Evolutionary conservation across 2,329 filamentous ascomycete species (phyloP).

Genomic region (Apiospora hydei): DNA sequence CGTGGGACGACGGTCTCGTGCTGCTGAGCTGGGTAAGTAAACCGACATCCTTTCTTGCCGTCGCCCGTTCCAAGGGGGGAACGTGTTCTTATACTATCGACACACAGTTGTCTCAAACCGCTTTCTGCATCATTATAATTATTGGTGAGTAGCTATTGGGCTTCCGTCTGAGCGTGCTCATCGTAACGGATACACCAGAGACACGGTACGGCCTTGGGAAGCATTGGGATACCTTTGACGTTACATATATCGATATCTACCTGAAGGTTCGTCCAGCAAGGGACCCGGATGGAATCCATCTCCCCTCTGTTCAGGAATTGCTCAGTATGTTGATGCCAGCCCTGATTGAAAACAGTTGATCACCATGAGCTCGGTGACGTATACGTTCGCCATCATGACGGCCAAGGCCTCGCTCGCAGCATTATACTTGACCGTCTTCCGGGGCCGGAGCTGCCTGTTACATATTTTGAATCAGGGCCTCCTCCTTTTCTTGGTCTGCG

Average conservation of each 20-base stretch:
- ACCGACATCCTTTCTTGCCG: not conserved
- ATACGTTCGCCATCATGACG: constrained; percentile 39
- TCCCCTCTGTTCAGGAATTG: too few relatives aligned
- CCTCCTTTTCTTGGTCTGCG: constrained; percentile 38
- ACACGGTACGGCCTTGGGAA: constrained; percentile 10
- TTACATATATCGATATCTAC: not conserved
- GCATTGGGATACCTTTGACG: constrained; percentile 8
- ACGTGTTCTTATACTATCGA: not conserved
- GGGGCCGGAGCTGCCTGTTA: constrained; percentile 32
- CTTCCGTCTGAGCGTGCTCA: not conserved
- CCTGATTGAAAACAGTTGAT: constrained; percentile 30
- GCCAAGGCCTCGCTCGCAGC: constrained; percentile 44
- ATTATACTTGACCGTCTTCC: constrained; percentile 43
- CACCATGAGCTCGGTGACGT: constrained; percentile 36
- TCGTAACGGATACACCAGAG: not conserved
- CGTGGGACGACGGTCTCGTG: not conserved
- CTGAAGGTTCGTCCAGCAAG: not conserved
- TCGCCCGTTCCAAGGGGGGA: not conserved
- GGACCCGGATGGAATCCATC: too few relatives aligned
- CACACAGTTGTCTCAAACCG: not conserved
- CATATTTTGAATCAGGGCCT: constrained; percentile 40
- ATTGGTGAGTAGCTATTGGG: not conserved
- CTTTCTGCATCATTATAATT: not conserved
- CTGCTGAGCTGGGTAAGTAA: constrained; percentile 1
- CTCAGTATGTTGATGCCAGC: not conserved